Evolutionary conservation across 176 grass and related monocot species (phyloP).

Genomic region (Canna indica): DNA sequence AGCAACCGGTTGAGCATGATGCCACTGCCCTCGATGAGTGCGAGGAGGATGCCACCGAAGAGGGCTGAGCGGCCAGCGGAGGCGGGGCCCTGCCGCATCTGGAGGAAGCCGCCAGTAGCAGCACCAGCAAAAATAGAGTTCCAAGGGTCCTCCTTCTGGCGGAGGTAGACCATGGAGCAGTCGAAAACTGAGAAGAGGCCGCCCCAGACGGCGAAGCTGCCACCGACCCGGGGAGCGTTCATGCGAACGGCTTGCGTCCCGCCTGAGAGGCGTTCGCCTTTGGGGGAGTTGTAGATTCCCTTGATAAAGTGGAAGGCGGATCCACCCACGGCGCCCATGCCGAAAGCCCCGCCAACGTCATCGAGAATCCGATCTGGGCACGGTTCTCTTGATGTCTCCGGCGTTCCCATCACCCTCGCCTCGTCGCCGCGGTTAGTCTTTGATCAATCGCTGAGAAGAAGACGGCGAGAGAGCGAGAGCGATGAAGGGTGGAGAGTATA

Average conservation of each 20-base stretch:
- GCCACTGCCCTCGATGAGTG: slow-evolving; percentile 84
- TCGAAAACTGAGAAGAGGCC: slow-evolving; percentile 98
- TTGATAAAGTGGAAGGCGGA: slow-evolving; percentile 77
- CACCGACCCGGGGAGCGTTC: slow-evolving; percentile 84
- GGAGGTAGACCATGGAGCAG: slow-evolving; percentile 92
- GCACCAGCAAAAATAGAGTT: slow-evolving; percentile 93
- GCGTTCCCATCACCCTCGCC: slow-evolving; percentile 73
- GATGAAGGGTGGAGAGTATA: too few relatives aligned
- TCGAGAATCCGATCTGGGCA: slow-evolving; percentile 94
- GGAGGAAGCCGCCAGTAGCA: slow-evolving; percentile 75
- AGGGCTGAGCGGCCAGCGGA: slow-evolving; percentile 50
- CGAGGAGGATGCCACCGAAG: slow-evolving; percentile 70
- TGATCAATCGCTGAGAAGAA: too few relatives aligned
- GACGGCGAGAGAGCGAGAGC: too few relatives aligned
- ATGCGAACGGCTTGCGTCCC: slow-evolving; percentile 72
- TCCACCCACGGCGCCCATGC: slow-evolving; percentile 92
- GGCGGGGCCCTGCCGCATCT: slow-evolving; percentile 65
- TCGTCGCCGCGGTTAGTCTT: too few relatives aligned
- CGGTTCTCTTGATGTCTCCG: slow-evolving; percentile 91
- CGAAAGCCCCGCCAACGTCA: slow-evolving; percentile 89
- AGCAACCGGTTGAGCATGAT: slow-evolving; percentile 93
- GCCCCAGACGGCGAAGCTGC: slow-evolving; percentile 99
- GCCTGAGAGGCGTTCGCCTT: slow-evolving; percentile 65
- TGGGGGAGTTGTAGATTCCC: slow-evolving; percentile 89
- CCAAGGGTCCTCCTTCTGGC: slow-evolving; percentile 97